Evolutionary conservation across 805 yeast genomes (phyloP).

Genomic region (Jamesozyma spencerorum): DNA sequence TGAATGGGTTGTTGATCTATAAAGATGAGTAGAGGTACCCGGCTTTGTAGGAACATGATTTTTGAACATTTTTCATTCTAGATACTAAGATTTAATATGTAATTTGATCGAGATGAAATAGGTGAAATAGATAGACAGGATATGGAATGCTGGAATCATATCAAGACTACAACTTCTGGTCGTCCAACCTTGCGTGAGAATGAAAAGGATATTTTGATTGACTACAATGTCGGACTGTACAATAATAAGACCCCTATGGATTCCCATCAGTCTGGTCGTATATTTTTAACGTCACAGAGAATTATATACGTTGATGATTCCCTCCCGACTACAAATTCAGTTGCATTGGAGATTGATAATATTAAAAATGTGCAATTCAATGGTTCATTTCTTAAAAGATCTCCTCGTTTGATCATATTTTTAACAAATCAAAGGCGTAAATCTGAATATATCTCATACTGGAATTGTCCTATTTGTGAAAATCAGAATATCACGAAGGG

Average conservation of each 20-base stretch:
- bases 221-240: conserved; percentile 60
- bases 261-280: conserved; percentile 62
- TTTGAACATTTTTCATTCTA: too few relatives aligned
- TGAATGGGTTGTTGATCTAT: too few relatives aligned
- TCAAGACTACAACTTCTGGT: conserved; percentile 32
- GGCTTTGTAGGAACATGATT: too few relatives aligned
- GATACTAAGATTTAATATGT: too few relatives aligned
- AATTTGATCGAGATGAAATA: too few relatives aligned
- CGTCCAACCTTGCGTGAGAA: conserved; percentile 33
- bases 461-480: conserved; percentile 84
- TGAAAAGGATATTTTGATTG: conserved; percentile 47
- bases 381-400: conserved; percentile 59
- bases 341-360: conserved; percentile 39
- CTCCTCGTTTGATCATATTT: conserved; percentile 60
- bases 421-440: conserved; percentile 14
- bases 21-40: too few relatives aligned
- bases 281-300: conserved; percentile 67
- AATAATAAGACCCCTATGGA: conserved; percentile 61
- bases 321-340: conserved; percentile 34
- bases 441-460: conserved; percentile 22
- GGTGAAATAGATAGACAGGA: neutral
- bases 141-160: conserved; percentile 31
- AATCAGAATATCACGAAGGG: conserved; percentile 3
- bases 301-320: conserved; percentile 61
- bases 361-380: conserved; percentile 35